A percentile compares a stretch with the other conserved stretches of the same genome.
phyloP scores from a whole-genome alignment of 2,329 filamentous ascomycete species.

The Pseudocercospora eumusae region DNA sequence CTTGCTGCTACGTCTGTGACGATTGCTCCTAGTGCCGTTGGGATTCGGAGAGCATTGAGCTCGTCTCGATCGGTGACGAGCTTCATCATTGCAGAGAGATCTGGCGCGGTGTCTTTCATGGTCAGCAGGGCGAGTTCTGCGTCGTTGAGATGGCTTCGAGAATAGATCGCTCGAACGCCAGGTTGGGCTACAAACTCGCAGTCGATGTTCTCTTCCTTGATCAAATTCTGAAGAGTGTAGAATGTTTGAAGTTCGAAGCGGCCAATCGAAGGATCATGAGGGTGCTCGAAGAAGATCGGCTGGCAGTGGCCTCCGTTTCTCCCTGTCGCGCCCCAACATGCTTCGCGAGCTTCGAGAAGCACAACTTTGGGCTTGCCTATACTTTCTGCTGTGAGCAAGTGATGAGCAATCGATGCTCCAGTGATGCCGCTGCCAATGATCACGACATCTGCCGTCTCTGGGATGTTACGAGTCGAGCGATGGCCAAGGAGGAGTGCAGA shows the following conservation, averaged over 20 bases:
- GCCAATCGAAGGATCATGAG: constrained; percentile 57
- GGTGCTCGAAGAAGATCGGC: constrained; percentile 64
- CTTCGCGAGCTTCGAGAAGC: constrained; percentile 76
- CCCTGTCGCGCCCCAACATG: constrained; percentile 82
- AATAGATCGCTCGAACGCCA: constrained; percentile 66
- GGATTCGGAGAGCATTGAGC: constrained; percentile 56
- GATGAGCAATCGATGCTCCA: constrained; percentile 69
- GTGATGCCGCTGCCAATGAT: constrained; percentile 76
- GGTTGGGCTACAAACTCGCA: constrained; percentile 69
- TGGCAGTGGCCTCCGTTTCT: constrained; percentile 69
- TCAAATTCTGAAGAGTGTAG: constrained; percentile 58
- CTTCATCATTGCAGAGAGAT: constrained; percentile 53
- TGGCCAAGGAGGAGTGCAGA: constrained; percentile 66
- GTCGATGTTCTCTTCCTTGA: constrained; percentile 59
- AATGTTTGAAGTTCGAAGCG: constrained; percentile 74
- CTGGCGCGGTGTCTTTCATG: constrained; percentile 56
- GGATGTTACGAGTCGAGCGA: constrained; percentile 65
- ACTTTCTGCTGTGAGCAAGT: constrained; percentile 43
- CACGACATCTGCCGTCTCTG: constrained; percentile 65
- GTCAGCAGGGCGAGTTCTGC: constrained; percentile 55
- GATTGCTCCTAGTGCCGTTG: constrained; percentile 63
- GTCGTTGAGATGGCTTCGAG: constrained; percentile 55
- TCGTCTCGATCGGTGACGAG: constrained; percentile 45
- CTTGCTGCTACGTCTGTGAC: constrained; percentile 66
- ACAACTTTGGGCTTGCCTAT: constrained; percentile 59